Evolutionary conservation across 768 basidiomycete genomes (phyloP).

Genomic region (Mycena sanguinolenta): DNA sequence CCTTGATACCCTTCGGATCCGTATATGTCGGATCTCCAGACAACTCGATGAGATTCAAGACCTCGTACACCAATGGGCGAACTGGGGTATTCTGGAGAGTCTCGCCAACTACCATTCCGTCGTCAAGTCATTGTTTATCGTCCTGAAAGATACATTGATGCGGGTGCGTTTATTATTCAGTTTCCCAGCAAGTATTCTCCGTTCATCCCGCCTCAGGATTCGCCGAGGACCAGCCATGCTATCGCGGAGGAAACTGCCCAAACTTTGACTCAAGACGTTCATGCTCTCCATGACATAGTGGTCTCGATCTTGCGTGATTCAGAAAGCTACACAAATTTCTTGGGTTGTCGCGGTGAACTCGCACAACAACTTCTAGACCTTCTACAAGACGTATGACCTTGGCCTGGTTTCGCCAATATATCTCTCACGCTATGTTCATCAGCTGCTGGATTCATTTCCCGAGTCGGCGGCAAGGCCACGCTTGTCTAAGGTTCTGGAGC

Average conservation of each 20-base stretch:
- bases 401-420: neutral
- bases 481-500: slow-evolving; percentile 28
- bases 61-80: slow-evolving; percentile 2
- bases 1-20: neutral
- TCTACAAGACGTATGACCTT: slow-evolving; percentile 27
- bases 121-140: slow-evolving; percentile 2
- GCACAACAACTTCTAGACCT: slow-evolving; percentile 31
- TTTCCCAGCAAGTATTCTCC: no score
- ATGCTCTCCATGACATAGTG: slow-evolving; percentile 6
- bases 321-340: slow-evolving; percentile 16
- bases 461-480: slow-evolving; percentile 13
- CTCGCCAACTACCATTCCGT: slow-evolving; percentile 19
- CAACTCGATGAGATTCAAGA: slow-evolving; percentile 10
- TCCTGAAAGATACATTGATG: slow-evolving; percentile 5
- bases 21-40: neutral
- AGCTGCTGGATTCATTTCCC: slow-evolving; percentile 33
- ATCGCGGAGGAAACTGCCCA: slow-evolving; percentile 3
- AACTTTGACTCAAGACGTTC: slow-evolving; percentile 15
- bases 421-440: neutral
- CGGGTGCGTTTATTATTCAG: neutral
- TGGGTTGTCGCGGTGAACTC: slow-evolving; percentile 10
- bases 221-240: neutral
- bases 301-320: slow-evolving; percentile 3
- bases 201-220: neutral
- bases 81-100: slow-evolving; percentile 16